These are phyloP conservation scores for Pisolithus orientalis DNA, from an alignment of 768 basidiomycete genomes.

Conservation along the genomic window DNA sequence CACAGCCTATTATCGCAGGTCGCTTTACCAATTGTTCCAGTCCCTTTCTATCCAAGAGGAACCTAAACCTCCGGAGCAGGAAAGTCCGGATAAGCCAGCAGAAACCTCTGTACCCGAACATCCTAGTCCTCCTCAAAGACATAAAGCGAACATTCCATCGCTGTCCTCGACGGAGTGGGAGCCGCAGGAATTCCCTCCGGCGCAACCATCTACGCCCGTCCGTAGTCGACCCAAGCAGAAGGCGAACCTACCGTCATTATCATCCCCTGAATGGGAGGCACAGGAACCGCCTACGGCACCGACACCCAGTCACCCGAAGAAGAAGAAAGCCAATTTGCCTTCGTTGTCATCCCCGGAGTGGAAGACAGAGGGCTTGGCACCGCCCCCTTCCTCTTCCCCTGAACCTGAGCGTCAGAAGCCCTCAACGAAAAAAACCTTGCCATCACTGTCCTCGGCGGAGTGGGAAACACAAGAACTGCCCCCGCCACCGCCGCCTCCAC, in stretches of 20 bases:
- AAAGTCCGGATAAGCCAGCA: neutral
- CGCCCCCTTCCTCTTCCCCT: no score
- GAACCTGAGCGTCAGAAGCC: no score
- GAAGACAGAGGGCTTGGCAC: no score
- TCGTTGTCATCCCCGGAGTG: no score
- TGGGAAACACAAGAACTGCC: slow-evolving; percentile 32
- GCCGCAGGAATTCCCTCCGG: slow-evolving; percentile 34
- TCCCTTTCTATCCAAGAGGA: slow-evolving; percentile 28
- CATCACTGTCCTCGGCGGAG: slow-evolving; percentile 36
- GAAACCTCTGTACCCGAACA: slow-evolving; percentile 1
- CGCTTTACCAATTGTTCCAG: slow-evolving; percentile 15
- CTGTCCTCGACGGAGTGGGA: slow-evolving; percentile 42
- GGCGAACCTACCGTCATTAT: slow-evolving; percentile 30
- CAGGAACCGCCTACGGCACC: no score
- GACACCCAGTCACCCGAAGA: no score
- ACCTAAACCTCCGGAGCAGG: slow-evolving; percentile 4
- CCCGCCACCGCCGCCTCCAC: no score
- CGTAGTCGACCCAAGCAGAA: slow-evolving; percentile 11
- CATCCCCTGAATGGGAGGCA: no score
- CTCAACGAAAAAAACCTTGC: no score
- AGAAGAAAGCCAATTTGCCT: no score
- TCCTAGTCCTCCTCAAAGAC: neutral
- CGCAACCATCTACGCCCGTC: neutral
- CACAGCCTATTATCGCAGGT: slow-evolving; percentile 6
- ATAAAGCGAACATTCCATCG: slow-evolving; percentile 34